Base-by-base conservation (phyloP, 257 asterid species). In the Galeopsis tetrahit region DNA sequence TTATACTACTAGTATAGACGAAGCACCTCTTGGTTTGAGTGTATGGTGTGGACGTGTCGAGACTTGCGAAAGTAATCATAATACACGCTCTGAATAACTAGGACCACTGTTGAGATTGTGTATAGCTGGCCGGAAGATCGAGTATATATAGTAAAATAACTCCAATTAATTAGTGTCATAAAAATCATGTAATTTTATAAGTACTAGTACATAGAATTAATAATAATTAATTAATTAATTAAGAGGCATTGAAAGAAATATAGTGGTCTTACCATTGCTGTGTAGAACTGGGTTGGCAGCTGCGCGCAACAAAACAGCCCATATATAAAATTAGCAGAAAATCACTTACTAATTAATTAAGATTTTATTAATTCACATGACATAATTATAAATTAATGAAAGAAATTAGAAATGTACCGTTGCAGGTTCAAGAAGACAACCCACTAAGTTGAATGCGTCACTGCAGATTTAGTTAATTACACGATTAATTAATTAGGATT, bases 391-490 rank as follows among this genome's bases (percentile, higher is more conserved):
- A 33, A 36, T 3, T 35, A 53, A 8, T 28, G 55, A 14, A 49
- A 49, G 3, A 5, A 49, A 2, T 10, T 10, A 11, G 53, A 66
- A 49, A 63, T 84, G 81, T 53, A 94, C 99, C 13, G 98, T 94
- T 7, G 97, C 93, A 68, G 98, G 97, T 72, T 94, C 99, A 46
- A 94, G 95, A 82, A 94, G 79, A 78, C 99, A 94, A 2, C 99
- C 98, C 34, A 75, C 79, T 68, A 94, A 78, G 71, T 94, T 94
- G 81, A 94, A 91, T 5, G 77, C 67, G 69, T 94, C 99, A 2
- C 99, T 94, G 95, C 84, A 78, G 72, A 72, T 51, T 49, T 1
- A 52, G 8, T n/a, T 39, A 8, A 31, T 59, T 21, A 28, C 7
- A 28, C 11, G 7, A 40, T n/a, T n/a, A 17, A 4, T 28, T 35